Base-by-base conservation (phyloP, 805 yeast species). In the Teunomyces gatunensis region DNA sequence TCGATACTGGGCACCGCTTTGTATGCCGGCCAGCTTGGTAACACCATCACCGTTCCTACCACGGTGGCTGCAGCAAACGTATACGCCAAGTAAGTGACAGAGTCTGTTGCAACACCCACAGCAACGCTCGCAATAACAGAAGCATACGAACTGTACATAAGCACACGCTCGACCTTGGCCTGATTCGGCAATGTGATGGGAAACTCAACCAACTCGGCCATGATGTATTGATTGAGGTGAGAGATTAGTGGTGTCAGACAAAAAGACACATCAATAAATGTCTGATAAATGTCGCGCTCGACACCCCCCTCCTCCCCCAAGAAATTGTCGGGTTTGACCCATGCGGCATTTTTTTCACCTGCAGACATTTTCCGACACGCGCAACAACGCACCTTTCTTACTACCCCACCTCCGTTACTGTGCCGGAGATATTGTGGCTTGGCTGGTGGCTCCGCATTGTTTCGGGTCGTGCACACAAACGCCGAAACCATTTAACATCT, bases 21-120 rank as follows among this genome's bases (percentile, higher is more conserved):
- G 59, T 78, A 86, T 6, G 62, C 53, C 2, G 84, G 74, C 74
- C 84, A 86, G 21, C 85, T 75, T 27, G 89, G 89, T 17, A 81
- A 65, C 3, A 74, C 75, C 28, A 62, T 47, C 25, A 60, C 25
- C 4, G 74, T 55, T 17, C 56, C 39, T 5, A 75, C 46, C 15
- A 71, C 54, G 18, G 73, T 59, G 9, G 64, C 63, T 3, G 52
- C 57, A 9, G 62, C 69, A 59, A 78, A 78, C 10, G 71, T 54
- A 44, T 63, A 63, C 18, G 79, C 51, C 6, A 77, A 57, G 37
- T 61, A 52, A 4, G 54, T 45, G 4, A 85, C 56, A 44, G 81
- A 73, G 49, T 78, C 79, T 21, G 76, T 54, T 1, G 70, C 39
- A 43, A 74, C 73, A 0, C 90, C 89, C 40, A 70, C 60, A 0